Evolutionary conservation across 331 rosid species (phyloP).

Genomic region (Malus hybrid): DNA sequence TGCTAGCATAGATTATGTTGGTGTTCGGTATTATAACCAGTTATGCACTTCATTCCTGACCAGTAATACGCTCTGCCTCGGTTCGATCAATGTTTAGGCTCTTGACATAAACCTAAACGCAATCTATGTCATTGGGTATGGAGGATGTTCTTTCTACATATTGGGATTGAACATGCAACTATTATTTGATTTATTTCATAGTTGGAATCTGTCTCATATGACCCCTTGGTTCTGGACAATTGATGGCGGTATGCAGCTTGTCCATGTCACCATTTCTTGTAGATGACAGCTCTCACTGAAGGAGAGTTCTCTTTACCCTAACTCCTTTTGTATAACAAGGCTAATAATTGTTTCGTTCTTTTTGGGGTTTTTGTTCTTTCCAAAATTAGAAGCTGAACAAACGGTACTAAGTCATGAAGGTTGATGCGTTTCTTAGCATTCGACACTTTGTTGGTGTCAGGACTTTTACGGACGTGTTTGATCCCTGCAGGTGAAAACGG

Average conservation of each 20-base stretch:
- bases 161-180: not conserved
- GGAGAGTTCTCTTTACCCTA: too few species aligned
- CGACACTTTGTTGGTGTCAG: not conserved
- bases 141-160: not conserved
- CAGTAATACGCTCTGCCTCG: not conserved
- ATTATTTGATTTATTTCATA: not conserved
- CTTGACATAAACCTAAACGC: not conserved
- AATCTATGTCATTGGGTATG: too few species aligned
- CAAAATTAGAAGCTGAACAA: too few species aligned
- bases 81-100: not conserved
- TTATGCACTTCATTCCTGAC: not conserved
- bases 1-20: not conserved
- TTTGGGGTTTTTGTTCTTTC: too few species aligned
- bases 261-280: not conserved
- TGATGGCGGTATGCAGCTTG: not conserved
- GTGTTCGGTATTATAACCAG: not conserved
- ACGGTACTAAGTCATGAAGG: too few species aligned
- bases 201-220: not conserved
- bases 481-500: slow-evolving; percentile 48
- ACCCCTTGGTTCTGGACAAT: not conserved
- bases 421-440: not conserved
- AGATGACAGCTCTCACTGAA: not conserved
- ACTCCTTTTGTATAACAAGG: too few species aligned
- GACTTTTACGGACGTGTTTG: not conserved
- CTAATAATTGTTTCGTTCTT: not conserved